Base-by-base conservation (phyloP, 352 stramenopile genomes). In the Phytophthora vignae region DNA sequence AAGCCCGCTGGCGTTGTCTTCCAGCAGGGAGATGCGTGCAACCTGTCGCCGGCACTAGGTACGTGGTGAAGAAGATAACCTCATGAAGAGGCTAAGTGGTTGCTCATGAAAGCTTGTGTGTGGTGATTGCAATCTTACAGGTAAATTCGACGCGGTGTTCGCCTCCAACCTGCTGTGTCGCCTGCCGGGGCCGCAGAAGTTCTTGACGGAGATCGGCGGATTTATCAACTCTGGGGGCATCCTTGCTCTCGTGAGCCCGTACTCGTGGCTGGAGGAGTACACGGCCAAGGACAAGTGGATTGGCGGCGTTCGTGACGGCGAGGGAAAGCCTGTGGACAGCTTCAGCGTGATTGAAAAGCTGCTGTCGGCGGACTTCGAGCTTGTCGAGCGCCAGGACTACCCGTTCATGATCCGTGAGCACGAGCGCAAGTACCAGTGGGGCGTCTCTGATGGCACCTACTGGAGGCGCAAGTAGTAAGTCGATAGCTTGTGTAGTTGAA, bases 261-360 rank as follows among this genome's bases (percentile, higher is more conserved):
- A 99, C 81, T 99, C 93, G 58, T 99, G 97, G 97, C 78, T 99
- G 55, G 89, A 98, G 66, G 95, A 99, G 71, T 99, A 98, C 82
- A 99, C 97, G 8, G 73, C 85, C n/a, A 89, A 91, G 61, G 82
- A 94, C 38, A 87, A 96, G 59, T 97, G 91, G 91, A 92, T 97
- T 64, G 91, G 90, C 14, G 91, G 72, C 11, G 73, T 81, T 14
- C 66, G 77, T 2, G 81, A 85, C 38, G 69, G 60, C 4, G 60
- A 86, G 17, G 81, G 78, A 17, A 68, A 79, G n/a, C 74, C 75
- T 11, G 79, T 88, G 10, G 85, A 90, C 69, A 94, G 86, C 70
- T 94, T 93, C 58, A 74, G 80, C 55, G 79, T 89, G 31, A 81
- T 97, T 7, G 67, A 87, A 57, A 58, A 71, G 50, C 48, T 94